Conservation (phyloP, 495 filamentous ascomycete genomes). For the Neurospora terricola region DNA sequence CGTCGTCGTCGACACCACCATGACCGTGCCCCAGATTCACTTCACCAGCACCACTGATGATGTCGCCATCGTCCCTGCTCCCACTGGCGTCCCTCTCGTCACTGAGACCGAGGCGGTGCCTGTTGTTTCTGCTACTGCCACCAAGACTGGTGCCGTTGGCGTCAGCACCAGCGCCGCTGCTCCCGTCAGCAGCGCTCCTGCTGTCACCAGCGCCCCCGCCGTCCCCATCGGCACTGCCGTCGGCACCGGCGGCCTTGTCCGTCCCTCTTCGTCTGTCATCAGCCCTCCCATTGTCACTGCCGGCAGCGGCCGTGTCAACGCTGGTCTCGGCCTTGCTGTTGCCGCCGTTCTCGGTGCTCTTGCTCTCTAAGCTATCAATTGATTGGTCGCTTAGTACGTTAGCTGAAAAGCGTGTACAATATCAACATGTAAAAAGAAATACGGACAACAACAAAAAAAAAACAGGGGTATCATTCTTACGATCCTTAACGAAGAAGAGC, state of each 20-base stretch:
- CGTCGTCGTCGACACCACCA: conserved; percentile 43
- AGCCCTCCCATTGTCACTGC: conserved; percentile 22
- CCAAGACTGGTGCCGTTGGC: conserved; percentile 36
- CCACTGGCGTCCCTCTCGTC: conserved; percentile 10
- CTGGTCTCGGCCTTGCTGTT: conserved; percentile 29
- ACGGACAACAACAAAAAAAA: not conserved
- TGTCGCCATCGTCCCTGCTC: conserved; percentile 39
- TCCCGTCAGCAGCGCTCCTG: conserved; percentile 31
- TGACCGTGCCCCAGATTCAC: conserved; percentile 65
- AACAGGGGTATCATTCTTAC: conserved; percentile 24
- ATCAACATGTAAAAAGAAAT: not conserved
- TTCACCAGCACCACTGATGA: conserved; percentile 46
- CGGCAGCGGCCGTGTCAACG: conserved; percentile 24
- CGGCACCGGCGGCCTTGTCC: conserved; percentile 21
- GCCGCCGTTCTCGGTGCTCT: conserved; percentile 20
- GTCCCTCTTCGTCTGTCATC: conserved; percentile 8
- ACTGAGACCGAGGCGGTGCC: conserved; percentile 4
- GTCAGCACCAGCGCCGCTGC: conserved; percentile 37
- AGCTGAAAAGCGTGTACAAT: not conserved
- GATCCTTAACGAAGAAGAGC: conserved; percentile 29
- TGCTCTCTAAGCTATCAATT: conserved; percentile 24
- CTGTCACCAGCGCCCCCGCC: conserved; percentile 16
- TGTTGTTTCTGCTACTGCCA: conserved; percentile 12
- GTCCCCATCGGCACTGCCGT: conserved; percentile 19
- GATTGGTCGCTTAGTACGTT: too few relatives aligned